Conservation (phyloP, 345 rosid species). For the Euphorbia peplus region DNA sequence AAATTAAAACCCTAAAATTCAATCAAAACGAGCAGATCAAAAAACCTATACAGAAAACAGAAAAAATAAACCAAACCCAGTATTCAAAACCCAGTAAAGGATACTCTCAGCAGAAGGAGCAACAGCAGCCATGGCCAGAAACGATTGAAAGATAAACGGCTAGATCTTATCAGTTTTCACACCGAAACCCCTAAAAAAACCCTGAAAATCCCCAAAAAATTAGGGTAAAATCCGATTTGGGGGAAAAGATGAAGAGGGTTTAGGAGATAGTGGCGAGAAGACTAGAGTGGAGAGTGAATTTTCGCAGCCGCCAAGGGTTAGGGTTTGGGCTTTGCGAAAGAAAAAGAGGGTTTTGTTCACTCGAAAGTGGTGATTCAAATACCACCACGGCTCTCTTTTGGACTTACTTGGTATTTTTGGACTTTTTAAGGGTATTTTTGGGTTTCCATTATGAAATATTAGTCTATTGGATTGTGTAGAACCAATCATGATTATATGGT, state of each 20-base stretch:
- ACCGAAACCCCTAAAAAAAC: conserved; percentile 1
- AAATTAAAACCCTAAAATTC: background rate
- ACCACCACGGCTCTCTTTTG: conserved; percentile 37
- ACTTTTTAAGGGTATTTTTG: background rate
- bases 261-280: background rate
- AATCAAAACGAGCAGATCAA: conserved; percentile 1
- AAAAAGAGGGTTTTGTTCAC: conserved; percentile 50
- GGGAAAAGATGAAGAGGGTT: background rate
- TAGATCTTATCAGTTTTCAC: conserved; percentile 5
- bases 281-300: background rate
- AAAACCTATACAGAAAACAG: conserved; percentile 10
- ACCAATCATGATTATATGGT: background rate
- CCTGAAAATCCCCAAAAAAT: conserved; percentile 9
- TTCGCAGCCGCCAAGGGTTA: conserved; percentile 35
- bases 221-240: background rate
- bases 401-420: background rate
- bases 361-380: conserved; percentile 52
- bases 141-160: background rate
- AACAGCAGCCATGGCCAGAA: conserved; percentile 56
- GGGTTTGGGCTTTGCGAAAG: conserved; percentile 27
- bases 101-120: conserved; percentile 75
- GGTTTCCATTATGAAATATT: background rate
- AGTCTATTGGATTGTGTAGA: background rate
- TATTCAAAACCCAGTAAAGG: conserved; percentile 28
- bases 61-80: conserved; percentile 26